Base-by-base conservation (phyloP, 139 green algal species). In the Auxenochlorella pyrenoidosa region DNA sequence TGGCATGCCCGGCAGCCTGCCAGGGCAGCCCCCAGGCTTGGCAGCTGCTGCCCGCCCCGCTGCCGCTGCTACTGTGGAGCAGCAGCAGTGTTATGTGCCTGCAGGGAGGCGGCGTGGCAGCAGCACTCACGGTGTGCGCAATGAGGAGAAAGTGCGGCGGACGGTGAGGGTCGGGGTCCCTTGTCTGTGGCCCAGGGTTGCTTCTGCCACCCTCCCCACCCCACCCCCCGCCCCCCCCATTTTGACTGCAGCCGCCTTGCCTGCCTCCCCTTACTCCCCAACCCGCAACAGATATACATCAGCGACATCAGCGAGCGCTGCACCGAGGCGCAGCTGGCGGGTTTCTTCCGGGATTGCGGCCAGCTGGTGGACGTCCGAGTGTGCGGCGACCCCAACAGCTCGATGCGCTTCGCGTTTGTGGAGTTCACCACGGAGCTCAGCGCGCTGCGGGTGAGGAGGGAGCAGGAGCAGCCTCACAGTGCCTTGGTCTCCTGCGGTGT, bases 331-430 rank as follows among this genome's bases (percentile, higher is more conserved):
- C 83, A 94, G 43, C 90, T 98, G 34, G 94, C 95, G 0, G 86
- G 41, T 0, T 92, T 95, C 41, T 98, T 98, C 84, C 30, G 72
- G 5, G 92, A 94, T 36, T 96, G 94, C 82, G 96, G 96, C 54
- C 75, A 87, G 13, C 85, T 98, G 13, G 89, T 98, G 68, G 97
- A 99, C 89, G 99, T 96, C 90, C 93, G 97, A 18, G 93, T 99
- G 28, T 99, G 97, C 84, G 96, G 97, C 51, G 97, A 99, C 90
- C 94, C 95, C 65, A 98, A 99, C 90, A 95, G 86, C 40, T 92
- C 92, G 34, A 95, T 99, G 92, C 91, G 97, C 68, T 99, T 99
- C 91, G 97, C 96, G 0, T 99, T 99, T 87, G 96, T 99, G 43
- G 97, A 99, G 92, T 99, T 99, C 81, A 30, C 60, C 26, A 89